Evolutionary conservation across 2,329 filamentous ascomycete genomes (phyloP).

Genomic region (Claviceps pazoutovae): DNA sequence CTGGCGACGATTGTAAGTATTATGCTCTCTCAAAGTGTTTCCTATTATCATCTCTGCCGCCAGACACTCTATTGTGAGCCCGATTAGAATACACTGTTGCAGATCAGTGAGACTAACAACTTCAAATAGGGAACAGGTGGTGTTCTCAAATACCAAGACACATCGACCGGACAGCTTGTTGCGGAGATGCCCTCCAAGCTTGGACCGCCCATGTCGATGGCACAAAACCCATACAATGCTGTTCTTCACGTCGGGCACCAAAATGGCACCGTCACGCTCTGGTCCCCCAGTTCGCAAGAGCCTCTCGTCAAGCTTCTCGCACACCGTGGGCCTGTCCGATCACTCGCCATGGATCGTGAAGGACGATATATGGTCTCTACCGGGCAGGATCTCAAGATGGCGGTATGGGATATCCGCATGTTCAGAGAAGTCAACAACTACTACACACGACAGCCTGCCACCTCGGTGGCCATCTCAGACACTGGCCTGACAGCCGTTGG

Average conservation of each 20-base stretch:
- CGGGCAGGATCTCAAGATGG: slow-evolving; percentile 80
- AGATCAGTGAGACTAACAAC: background rate
- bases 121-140: slow-evolving; percentile 54
- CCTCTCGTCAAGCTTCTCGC: slow-evolving; percentile 84
- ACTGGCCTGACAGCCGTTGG: slow-evolving; percentile 76
- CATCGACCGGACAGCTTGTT: slow-evolving; percentile 80
- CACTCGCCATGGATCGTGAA: slow-evolving; percentile 72
- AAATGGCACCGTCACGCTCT: slow-evolving; percentile 86
- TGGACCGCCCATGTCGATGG: slow-evolving; percentile 68
- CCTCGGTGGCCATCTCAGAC: slow-evolving; percentile 79
- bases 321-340: slow-evolving; percentile 77
- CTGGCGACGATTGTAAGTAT: slow-evolving; percentile 64
- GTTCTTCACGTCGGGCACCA: slow-evolving; percentile 87
- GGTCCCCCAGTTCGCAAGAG: slow-evolving; percentile 82
- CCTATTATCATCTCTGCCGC: background rate
- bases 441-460: slow-evolving; percentile 67
- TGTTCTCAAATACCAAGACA: slow-evolving; percentile 86
- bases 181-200: slow-evolving; percentile 74
- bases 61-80: background rate
- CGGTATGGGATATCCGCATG: slow-evolving; percentile 91
- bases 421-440: slow-evolving; percentile 89
- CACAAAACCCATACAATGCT: slow-evolving; percentile 85
- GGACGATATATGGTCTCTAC: slow-evolving; percentile 93
- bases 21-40: too few species aligned
- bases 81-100: background rate